Base-by-base conservation (phyloP, 1,139 yeast genomes). In the Lodderomyces oxycetoniae region DNA sequence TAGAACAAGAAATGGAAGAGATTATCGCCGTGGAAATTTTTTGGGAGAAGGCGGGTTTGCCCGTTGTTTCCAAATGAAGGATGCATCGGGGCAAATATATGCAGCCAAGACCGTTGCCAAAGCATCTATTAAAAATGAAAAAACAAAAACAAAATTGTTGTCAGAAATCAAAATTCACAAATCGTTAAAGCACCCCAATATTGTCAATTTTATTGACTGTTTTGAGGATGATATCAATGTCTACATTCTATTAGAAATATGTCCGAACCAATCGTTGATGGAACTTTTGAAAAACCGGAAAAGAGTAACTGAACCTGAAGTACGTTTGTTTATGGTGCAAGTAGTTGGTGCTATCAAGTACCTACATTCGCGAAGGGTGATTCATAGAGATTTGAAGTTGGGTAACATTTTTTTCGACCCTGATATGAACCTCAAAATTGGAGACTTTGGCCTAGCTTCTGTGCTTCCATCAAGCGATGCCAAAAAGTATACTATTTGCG, bases 11-110 rank as follows among this genome's bases (percentile, higher is more conserved):
- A 72, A 76, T 44, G 95, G 96, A 36, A 74, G 86, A 53, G 94
- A 88, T 50, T 91, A 86, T 59, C 86, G 86, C 49, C 77, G 98
- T 55, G 97, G 97, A 3, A 73, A 72, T 40, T 88, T 89, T 48
- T 67, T 93, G 26, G 99, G 99, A 21, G 98, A 88, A 65, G 99
- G 99, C 39, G 99, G 99, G 0, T 93, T 93, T 67, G 99, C 98
- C 13, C 79, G 98, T 55, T 93, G 98, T 57, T 93, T 93, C 63
- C 96, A 91, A 59, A 93, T 93, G 71, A 86, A 84, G 55, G 95
- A 87, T 57, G 82, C 89, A 42, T 69, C 75, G 42, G 97, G 97
- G 25, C 77, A 79, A 52, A 74, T 87, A 3, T 91, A 72, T 61
- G 99, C 98, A 19, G 99, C 99, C 23, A 93, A 93, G 54, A 93